Conservation (phyloP, 495 filamentous ascomycete genomes). For the Annulohypoxylon nitens region DNA sequence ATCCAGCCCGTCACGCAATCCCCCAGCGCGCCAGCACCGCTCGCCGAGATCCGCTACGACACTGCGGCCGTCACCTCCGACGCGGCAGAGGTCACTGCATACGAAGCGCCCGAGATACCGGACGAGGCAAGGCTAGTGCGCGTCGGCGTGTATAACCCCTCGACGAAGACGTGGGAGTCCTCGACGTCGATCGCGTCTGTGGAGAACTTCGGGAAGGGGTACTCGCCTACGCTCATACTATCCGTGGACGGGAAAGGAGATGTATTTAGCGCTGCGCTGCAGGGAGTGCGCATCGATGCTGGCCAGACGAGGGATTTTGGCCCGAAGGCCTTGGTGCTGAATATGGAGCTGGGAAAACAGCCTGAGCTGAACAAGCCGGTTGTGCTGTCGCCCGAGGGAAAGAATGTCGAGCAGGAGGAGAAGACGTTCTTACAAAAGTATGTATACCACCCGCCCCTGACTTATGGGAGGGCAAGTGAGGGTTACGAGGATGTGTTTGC, state of each 20-base stretch:
- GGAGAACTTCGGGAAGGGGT: conserved; percentile 67
- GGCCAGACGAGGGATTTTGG: conserved; percentile 69
- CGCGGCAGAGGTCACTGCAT: conserved; percentile 57
- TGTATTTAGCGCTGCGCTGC: conserved; percentile 56
- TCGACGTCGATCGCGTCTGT: conserved; percentile 62
- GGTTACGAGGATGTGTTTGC: conserved; percentile 29
- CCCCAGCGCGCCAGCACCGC: conserved; percentile 50
- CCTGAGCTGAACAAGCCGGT: conserved; percentile 75
- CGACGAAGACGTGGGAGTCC: conserved; percentile 58
- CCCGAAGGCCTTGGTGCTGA: conserved; percentile 65
- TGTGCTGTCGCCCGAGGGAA: conserved; percentile 72
- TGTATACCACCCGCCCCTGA: conserved; percentile 42
- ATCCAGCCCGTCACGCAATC: conserved; percentile 58
- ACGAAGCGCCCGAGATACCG: conserved; percentile 62
- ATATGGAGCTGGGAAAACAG: conserved; percentile 62
- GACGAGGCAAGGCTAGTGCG: conserved; percentile 57
- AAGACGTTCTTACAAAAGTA: conserved; percentile 81
- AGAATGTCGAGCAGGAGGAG: conserved; percentile 67
- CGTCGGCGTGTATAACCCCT: conserved; percentile 62
- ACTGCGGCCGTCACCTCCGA: conserved; percentile 37
- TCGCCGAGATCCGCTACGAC: conserved; percentile 65
- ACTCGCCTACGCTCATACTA: conserved; percentile 63
- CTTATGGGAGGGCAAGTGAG: conserved; percentile 52
- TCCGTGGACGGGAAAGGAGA: conserved; percentile 56
- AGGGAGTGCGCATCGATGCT: conserved; percentile 65